Base-by-base conservation (phyloP, 805 yeast species). In the Blastobotrys muscicola region DNA sequence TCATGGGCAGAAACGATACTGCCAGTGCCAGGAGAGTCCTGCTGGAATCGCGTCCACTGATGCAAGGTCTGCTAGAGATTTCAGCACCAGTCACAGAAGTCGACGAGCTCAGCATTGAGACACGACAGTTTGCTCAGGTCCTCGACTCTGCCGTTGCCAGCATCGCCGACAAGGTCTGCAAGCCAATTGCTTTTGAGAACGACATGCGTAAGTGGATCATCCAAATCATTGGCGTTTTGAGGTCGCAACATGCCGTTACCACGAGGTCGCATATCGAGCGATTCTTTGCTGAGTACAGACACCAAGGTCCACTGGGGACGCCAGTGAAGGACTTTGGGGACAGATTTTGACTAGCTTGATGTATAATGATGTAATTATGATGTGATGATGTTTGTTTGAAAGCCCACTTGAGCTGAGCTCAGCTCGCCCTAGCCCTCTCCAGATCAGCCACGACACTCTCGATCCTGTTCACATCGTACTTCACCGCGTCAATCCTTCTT, bases 371-470 rank as follows among this genome's bases (percentile, higher is more conserved):
- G 26, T 20, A 20, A 20, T 20, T 20, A 20, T 20, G 26, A 20
- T 20, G 26, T 20, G 6, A 20, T 20, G 26, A 20, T 20, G 26
- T 20, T 4, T 20, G 4, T 20, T 20, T 6, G 6, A 20, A 20
- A 4, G 6, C 6, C 6, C 26, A 6, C n/a, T n/a, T n/a, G n/a
- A n/a, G n/a, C n/a, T n/a, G n/a, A n/a, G n/a, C n/a, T n/a, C n/a
- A n/a, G n/a, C n/a, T n/a, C n/a, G 26, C 26, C 6, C 26, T 4
- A 4, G 26, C 26, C 6, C 26, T 20, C 26, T 20, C 41, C 46
- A 58, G 33, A 39, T 58, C 62, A 38, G 58, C 58, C 11, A 58
- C 53, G 16, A 59, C 56, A 36, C 56, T 62, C 36, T 59, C 64
- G 12, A 58, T 53, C 44, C 58, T 57, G 46, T 59, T 58, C 8